phyloP scores from a whole-genome alignment of 106 monocot genomes.

The Dendrobium nobile region DNA sequence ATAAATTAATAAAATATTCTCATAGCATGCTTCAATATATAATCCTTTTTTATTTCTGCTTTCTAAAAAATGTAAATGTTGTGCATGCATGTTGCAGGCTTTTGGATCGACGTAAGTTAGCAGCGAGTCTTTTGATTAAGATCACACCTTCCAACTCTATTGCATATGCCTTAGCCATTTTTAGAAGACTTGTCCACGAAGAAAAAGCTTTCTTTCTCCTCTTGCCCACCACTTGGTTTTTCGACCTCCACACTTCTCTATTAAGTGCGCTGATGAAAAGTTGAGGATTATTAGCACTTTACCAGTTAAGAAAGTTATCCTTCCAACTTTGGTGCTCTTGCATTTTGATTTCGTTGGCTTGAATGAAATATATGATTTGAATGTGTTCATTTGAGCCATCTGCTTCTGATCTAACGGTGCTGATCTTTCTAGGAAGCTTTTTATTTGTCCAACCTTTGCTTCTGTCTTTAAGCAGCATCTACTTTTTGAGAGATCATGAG shows the following conservation, averaged over 20 bases:
- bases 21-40: too few relatives aligned
- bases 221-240: not conserved
- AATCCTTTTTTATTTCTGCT: too few relatives aligned
- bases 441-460: too few relatives aligned
- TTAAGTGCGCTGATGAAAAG: not conserved
- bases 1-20: too few relatives aligned
- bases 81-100: slow-evolving; percentile 2
- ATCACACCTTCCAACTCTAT: not conserved
- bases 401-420: not conserved
- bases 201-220: not conserved
- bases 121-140: not conserved
- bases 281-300: not conserved
- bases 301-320: not conserved
- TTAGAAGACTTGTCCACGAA: not conserved
- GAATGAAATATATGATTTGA: too few relatives aligned
- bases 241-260: not conserved
- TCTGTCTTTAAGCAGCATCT: too few relatives aligned
- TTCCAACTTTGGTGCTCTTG: not conserved
- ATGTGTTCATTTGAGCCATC: not conserved
- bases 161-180: not conserved
- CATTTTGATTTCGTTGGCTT: not conserved
- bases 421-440: too few relatives aligned
- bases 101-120: not conserved
- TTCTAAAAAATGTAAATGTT: not conserved
- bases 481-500: not conserved